phyloP scores from a whole-genome alignment of 2,329 filamentous ascomycete species.

The Aspergillus niger region DNA sequence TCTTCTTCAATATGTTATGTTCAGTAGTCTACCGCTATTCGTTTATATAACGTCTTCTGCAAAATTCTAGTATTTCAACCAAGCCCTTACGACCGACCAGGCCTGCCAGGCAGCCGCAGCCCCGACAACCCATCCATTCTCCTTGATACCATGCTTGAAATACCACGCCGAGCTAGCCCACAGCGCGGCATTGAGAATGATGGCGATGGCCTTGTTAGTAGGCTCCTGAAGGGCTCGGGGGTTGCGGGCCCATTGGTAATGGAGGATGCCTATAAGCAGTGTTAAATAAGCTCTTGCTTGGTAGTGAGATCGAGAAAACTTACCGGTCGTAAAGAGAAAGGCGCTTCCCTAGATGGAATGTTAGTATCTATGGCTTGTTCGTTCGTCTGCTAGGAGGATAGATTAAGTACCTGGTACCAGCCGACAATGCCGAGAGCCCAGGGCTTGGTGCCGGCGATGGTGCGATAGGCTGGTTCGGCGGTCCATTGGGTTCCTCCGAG shows the following conservation, averaged over 20 bases:
- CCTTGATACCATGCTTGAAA: constrained; percentile 28
- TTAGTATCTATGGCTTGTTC: background rate
- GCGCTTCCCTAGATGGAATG: background rate
- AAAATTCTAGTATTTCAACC: background rate
- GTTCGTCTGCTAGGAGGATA: background rate
- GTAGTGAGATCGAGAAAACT: background rate
- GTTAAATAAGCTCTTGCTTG: background rate
- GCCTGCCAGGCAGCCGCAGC: constrained; percentile 29
- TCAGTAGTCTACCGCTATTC: too few species aligned
- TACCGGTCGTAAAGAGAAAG: background rate
- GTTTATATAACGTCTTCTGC: too few species aligned
- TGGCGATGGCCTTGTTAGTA: constrained; percentile 32
- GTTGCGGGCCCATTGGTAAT: constrained; percentile 16
- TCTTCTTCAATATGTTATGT: too few species aligned
- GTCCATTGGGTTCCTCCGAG: constrained; percentile 3
- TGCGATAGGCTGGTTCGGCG: background rate
- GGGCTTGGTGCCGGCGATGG: background rate
- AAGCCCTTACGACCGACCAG: constrained; percentile 20
- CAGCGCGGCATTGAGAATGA: constrained; percentile 28
- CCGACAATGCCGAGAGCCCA: constrained; percentile 5
- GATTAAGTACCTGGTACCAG: constrained; percentile 2
- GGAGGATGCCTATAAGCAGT: constrained; percentile 11
- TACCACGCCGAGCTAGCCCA: constrained; percentile 36
- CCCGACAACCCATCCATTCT: constrained; percentile 24
- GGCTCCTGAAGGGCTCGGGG: constrained; percentile 27